Evolutionary conservation across 768 basidiomycete genomes (phyloP).

Genomic region (Suillus fuscotomentosus): DNA sequence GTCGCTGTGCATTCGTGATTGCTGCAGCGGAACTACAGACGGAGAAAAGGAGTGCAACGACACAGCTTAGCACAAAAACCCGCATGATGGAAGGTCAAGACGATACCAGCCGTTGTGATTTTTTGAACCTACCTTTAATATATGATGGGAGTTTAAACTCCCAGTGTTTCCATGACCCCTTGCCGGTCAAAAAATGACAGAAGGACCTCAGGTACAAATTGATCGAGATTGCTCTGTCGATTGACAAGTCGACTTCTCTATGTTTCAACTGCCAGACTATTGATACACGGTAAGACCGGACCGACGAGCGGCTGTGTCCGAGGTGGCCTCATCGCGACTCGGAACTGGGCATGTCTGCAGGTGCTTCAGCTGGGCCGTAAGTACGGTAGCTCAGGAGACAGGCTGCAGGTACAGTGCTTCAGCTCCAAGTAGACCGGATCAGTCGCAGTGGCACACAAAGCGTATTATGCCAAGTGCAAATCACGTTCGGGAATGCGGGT

Average conservation of each 20-base stretch:
- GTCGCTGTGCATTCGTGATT: slow-evolving; percentile 40
- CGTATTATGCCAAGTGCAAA: background rate
- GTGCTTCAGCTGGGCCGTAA: background rate
- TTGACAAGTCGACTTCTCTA: background rate
- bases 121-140: background rate
- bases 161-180: background rate
- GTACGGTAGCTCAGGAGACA: too few relatives aligned
- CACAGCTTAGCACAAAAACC: slow-evolving; percentile 11
- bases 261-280: background rate
- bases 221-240: background rate
- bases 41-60: slow-evolving; percentile 20
- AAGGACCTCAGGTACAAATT: background rate
- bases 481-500: too few relatives aligned
- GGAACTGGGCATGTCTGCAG: background rate
- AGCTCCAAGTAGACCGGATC: too few relatives aligned
- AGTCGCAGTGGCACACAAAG: too few relatives aligned
- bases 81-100: slow-evolving; percentile 7
- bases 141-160: background rate
- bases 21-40: slow-evolving; percentile 20
- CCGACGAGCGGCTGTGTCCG: background rate
- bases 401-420: background rate
- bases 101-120: background rate
- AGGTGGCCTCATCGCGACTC: background rate
- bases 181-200: background rate
- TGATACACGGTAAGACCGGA: background rate